Conservation (phyloP, 2,329 filamentous ascomycete genomes). For the Chrysoporthe puriensis region DNA sequence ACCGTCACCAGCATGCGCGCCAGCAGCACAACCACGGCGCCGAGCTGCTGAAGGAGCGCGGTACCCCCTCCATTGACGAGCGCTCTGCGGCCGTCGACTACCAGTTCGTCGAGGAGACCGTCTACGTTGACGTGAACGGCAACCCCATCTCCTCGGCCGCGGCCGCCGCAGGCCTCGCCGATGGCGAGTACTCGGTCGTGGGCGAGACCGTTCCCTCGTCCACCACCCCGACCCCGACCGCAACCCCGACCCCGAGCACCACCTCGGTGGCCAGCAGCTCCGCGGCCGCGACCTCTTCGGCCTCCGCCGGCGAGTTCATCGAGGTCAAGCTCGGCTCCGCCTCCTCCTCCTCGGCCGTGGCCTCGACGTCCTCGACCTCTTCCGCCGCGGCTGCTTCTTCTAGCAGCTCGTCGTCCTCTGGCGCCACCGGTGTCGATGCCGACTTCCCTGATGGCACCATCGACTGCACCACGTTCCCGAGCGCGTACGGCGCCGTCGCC, state of each 20-base stretch:
- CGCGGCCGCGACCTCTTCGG: conserved; percentile 40
- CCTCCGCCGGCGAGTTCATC: conserved; percentile 51
- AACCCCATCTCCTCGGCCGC: conserved; percentile 62
- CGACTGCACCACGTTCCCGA: conserved; percentile 70
- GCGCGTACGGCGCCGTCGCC: conserved; percentile 78
- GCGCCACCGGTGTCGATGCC: conserved; percentile 59
- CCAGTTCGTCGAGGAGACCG: conserved; percentile 65
- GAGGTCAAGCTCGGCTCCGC: conserved; percentile 48
- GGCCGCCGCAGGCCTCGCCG: conserved; percentile 71
- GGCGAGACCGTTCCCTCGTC: conserved; percentile 61
- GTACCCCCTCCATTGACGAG: conserved; percentile 39
- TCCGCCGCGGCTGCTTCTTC: conserved; percentile 34
- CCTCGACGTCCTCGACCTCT: conserved; percentile 32
- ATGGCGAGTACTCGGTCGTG: conserved; percentile 71
- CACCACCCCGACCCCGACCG: conserved; percentile 39
- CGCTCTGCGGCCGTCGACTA: conserved; percentile 52
- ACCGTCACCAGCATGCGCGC: conserved; percentile 62
- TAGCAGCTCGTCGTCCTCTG: conserved; percentile 33
- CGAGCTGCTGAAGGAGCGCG: conserved; percentile 50
- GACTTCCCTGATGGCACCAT: conserved; percentile 78
- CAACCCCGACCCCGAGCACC: conserved; percentile 38
- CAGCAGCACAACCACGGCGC: conserved; percentile 53
- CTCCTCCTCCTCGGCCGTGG: conserved; percentile 30
- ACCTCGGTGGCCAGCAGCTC: conserved; percentile 41
- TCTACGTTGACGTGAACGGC: conserved; percentile 71